phyloP scores from a whole-genome alignment of 306 rosid species.

The Arachis hypogaea region DNA sequence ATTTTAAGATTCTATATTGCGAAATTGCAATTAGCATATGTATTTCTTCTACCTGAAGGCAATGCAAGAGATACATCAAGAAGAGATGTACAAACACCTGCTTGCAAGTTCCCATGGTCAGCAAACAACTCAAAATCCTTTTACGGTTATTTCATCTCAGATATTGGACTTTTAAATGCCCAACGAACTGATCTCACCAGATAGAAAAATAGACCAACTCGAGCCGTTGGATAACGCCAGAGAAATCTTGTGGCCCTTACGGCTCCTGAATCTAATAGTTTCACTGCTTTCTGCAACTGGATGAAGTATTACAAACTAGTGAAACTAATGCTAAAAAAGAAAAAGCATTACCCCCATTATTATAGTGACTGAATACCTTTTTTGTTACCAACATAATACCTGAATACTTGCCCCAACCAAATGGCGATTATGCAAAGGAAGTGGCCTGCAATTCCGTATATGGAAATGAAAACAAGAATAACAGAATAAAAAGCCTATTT shows the following conservation, averaged over 20 bases:
- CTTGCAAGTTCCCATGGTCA: constrained; percentile 45
- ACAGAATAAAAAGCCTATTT: too few relatives aligned
- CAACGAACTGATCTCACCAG: constrained; percentile 58
- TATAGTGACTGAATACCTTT: too few relatives aligned
- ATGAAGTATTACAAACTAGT: constrained; percentile 15
- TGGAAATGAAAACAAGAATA: constrained; percentile 17
- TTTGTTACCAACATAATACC: constrained; percentile 44
- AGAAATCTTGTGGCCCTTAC: constrained; percentile 81
- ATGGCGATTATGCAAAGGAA: constrained; percentile 89
- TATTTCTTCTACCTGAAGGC: constrained; percentile 75
- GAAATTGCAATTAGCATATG: neutral
- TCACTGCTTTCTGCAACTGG: constrained; percentile 79
- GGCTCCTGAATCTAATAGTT: constrained; percentile 72
- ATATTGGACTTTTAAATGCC: constrained; percentile 10
- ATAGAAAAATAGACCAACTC: constrained; percentile 75
- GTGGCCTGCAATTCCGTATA: constrained; percentile 65
- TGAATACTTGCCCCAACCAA: constrained; percentile 82
- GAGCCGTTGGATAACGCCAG: constrained; percentile 85
- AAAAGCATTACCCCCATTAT: too few relatives aligned
- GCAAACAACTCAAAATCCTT: constrained; percentile 26
- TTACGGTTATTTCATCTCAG: constrained; percentile 18
- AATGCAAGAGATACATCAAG: constrained; percentile 93
- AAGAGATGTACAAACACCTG: constrained; percentile 98
- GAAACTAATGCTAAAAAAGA: constrained; percentile 13
- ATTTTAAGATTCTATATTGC: neutral